Evolutionary conservation across 2,329 filamentous ascomycete species (phyloP).

Genomic region (Paecilomyces variotii): DNA sequence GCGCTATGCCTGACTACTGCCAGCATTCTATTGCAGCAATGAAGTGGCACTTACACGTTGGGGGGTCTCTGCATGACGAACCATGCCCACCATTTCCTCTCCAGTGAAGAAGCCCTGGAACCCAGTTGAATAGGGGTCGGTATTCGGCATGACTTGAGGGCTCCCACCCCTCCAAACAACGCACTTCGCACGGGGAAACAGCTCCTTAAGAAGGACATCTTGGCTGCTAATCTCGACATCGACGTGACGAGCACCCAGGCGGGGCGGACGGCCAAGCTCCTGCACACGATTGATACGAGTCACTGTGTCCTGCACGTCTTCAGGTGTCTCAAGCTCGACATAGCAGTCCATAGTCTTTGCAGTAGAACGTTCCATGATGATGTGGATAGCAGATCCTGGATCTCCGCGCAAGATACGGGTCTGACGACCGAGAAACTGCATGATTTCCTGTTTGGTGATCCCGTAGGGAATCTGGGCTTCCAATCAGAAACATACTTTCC

Average conservation of each 20-base stretch:
- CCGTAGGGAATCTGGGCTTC: slow-evolving; percentile 41
- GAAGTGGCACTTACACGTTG: slow-evolving; percentile 35
- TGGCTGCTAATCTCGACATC: slow-evolving; percentile 40
- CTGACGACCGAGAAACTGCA: slow-evolving; percentile 39
- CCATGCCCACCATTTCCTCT: slow-evolving; percentile 42
- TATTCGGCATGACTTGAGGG: slow-evolving; percentile 25
- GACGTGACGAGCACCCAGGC: slow-evolving; percentile 42
- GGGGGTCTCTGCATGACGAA: slow-evolving; percentile 42
- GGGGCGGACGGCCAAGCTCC: slow-evolving; percentile 30
- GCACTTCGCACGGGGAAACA: slow-evolving; percentile 47
- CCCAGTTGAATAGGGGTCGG: slow-evolving; percentile 39
- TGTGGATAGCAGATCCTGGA: slow-evolving; percentile 43
- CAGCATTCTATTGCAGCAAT: slow-evolving; percentile 1
- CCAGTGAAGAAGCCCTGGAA: slow-evolving; percentile 45
- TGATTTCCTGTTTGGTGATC: slow-evolving; percentile 42
- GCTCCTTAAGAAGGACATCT: slow-evolving; percentile 40
- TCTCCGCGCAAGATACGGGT: slow-evolving; percentile 29
- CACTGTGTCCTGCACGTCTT: slow-evolving; percentile 33
- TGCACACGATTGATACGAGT: slow-evolving; percentile 28
- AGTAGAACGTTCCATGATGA: slow-evolving; percentile 51
- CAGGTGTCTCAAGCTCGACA: slow-evolving; percentile 35
- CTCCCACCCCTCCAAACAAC: slow-evolving; percentile 36
- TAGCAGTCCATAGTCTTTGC: slow-evolving; percentile 50
- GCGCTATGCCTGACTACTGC: not conserved
- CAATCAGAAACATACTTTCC: slow-evolving; percentile 2